Evolutionary conservation across 768 basidiomycete genomes (phyloP), one percentile per base, ranked within the genome.

Genomic region (Xerocomellus chrysenteron): DNA sequence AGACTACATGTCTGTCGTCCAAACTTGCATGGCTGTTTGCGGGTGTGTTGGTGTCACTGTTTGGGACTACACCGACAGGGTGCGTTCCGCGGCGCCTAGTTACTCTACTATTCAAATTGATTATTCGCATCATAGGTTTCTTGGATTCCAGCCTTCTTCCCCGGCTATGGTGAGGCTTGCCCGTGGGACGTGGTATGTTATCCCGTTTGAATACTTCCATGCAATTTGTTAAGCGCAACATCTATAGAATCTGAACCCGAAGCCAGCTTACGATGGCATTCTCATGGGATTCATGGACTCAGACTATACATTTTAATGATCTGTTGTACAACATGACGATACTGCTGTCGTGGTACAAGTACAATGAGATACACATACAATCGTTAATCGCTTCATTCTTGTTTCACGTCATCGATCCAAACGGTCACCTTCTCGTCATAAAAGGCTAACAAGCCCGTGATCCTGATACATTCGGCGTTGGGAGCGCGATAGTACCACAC

Each of bases 341-440:
- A n/a, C 13, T 14, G 26, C 36, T 24, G n/a, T 17, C 4, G 33
- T 11, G 17, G 5, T 44, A 10, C 46, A 42, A 42, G 4, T 44
- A 10, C 46, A 42, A 42, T 17, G 32, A 42, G 21, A 54, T 10
- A 50, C 47, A 12, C 24, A 12, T 54, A 50, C 35, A 12, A 19
- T 10, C 32, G 12, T 33, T 68, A 73, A 16, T 63, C 55, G 57
- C 51, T 43, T 67, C 72, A 77, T 16, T 65, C 60, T 61, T 82
- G 80, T 64, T 82, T 82, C 53, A 75, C 75, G 17, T 78, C 85
- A 60, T 88, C 84, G 16, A 88, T 65, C 73, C 77, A 88, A 13
- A 87, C 78, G 51, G 86, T 84, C 28, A 87, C 80, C 57, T 83
- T 85, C 61, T 88, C 85, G 51, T 88, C 84, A 58, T 83, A 84